These are phyloP conservation scores for Xylaria sp. DNA, from an alignment of 2,329 filamentous ascomycete genomes.

Conservation along the genomic window DNA sequence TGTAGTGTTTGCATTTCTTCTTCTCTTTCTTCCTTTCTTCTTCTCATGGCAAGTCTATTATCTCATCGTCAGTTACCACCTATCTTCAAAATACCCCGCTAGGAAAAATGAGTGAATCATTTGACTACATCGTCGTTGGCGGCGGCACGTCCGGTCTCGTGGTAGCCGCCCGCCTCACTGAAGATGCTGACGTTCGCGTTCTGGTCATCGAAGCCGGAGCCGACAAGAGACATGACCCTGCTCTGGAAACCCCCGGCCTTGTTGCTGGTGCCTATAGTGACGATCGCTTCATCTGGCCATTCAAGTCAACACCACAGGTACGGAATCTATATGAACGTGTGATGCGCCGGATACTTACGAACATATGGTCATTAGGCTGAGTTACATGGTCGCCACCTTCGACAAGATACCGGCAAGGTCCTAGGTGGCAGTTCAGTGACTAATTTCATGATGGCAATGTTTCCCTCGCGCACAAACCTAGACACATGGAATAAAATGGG, in stretches of 20 bases:
- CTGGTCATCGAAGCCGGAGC: slow-evolving; percentile 56
- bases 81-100: background rate
- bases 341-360: slow-evolving; percentile 20
- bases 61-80: background rate
- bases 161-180: slow-evolving; percentile 57
- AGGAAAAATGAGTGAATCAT: slow-evolving; percentile 45
- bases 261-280: slow-evolving; percentile 39
- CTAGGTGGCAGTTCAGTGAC: slow-evolving; percentile 50
- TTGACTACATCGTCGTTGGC: slow-evolving; percentile 62
- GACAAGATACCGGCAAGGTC: slow-evolving; percentile 50
- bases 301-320: slow-evolving; percentile 53
- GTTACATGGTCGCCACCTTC: slow-evolving; percentile 49
- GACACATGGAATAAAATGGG: slow-evolving; percentile 42
- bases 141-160: slow-evolving; percentile 63
- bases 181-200: slow-evolving; percentile 52
- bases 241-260: slow-evolving; percentile 54
- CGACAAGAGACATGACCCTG: slow-evolving; percentile 50
- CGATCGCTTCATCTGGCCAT: slow-evolving; percentile 56
- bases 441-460: slow-evolving; percentile 44
- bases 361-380: slow-evolving; percentile 34
- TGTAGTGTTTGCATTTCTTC: background rate
- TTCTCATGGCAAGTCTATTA: background rate
- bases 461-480: slow-evolving; percentile 39
- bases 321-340: background rate
- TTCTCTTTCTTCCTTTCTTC: background rate